phyloP scores from a whole-genome alignment of 2,329 filamentous ascomycete species.

The Pyrenophora tritici-repentis region DNA sequence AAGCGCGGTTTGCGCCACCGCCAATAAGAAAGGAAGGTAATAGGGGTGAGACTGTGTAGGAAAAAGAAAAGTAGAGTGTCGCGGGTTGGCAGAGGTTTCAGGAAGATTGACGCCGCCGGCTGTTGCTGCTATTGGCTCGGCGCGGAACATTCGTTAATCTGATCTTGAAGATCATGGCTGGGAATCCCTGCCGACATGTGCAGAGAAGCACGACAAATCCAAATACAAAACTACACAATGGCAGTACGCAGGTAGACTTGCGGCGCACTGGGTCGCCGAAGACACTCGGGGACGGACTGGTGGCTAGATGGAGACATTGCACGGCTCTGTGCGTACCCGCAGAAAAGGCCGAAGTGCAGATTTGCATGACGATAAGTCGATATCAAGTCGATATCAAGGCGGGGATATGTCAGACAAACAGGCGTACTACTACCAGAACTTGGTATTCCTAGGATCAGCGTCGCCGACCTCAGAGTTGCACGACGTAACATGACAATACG shows the following conservation, averaged over 20 bases:
- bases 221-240: constrained; percentile 3
- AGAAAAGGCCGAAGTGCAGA: constrained; percentile 22
- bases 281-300: no score
- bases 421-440: constrained; percentile 16
- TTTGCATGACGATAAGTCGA: constrained; percentile 14
- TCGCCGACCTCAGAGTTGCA: constrained; percentile 39
- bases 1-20: constrained; percentile 18
- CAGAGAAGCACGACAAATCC: constrained; percentile 11
- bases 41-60: constrained; percentile 19
- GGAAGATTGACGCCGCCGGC: constrained; percentile 20
- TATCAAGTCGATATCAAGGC: constrained; percentile 17
- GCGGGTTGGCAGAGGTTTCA: constrained; percentile 32
- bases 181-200: constrained; percentile 29
- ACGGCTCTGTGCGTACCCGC: constrained; percentile 15
- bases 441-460: constrained; percentile 25
- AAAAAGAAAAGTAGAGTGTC: constrained; percentile 23
- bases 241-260: no score
- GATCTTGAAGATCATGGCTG: constrained; percentile 35
- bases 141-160: constrained; percentile 45
- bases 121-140: constrained; percentile 34
- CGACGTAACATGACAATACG: constrained; percentile 16
- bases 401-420: constrained; percentile 18
- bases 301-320: neutral
- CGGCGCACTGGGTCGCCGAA: no score
- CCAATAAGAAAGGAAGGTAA: constrained; percentile 20